phyloP scores from a whole-genome alignment of 257 asterid genomes.

The Ballota nigra region DNA sequence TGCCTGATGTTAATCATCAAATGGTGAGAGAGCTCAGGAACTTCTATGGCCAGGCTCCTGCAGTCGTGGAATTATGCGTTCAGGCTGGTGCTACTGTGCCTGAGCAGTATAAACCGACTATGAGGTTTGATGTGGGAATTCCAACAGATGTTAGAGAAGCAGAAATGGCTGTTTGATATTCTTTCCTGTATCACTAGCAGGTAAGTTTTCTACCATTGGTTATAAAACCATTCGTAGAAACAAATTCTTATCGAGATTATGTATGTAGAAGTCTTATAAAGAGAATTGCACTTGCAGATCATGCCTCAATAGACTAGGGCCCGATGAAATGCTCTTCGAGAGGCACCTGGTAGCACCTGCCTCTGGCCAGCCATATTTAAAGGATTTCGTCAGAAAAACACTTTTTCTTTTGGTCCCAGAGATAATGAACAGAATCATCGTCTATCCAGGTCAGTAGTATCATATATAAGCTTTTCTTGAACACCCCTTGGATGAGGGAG shows the following conservation, averaged over 20 bases:
- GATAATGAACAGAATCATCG: background rate
- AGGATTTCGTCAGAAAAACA: background rate
- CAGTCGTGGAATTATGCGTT: slow-evolving; percentile 72
- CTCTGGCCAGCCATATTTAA: background rate
- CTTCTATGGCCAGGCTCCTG: slow-evolving; percentile 94
- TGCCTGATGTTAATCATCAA: slow-evolving; percentile 49
- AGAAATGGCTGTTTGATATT: slow-evolving; percentile 79
- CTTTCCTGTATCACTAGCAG: slow-evolving; percentile 6
- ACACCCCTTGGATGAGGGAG: background rate
- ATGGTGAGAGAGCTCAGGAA: slow-evolving; percentile 66
- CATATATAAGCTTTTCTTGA: background rate
- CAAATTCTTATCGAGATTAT: background rate
- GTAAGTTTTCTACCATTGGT: background rate
- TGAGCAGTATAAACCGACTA: slow-evolving; percentile 76
- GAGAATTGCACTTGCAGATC: slow-evolving; percentile 14
- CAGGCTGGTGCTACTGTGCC: slow-evolving; percentile 92
- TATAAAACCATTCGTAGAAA: background rate
- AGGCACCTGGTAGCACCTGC: background rate
- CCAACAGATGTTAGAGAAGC: slow-evolving; percentile 74
- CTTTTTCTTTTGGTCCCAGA: background rate
- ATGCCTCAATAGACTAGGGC: background rate
- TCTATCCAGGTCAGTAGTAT: slow-evolving; percentile 17
- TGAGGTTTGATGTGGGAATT: slow-evolving; percentile 93
- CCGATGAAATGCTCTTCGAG: background rate
- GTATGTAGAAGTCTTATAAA: slow-evolving; percentile 6